Percentiles rank a stretch among this genome's conserved stretches.
phyloP scores from a whole-genome alignment of 768 basidiomycete species.

The Podaxis pistillaris region DNA sequence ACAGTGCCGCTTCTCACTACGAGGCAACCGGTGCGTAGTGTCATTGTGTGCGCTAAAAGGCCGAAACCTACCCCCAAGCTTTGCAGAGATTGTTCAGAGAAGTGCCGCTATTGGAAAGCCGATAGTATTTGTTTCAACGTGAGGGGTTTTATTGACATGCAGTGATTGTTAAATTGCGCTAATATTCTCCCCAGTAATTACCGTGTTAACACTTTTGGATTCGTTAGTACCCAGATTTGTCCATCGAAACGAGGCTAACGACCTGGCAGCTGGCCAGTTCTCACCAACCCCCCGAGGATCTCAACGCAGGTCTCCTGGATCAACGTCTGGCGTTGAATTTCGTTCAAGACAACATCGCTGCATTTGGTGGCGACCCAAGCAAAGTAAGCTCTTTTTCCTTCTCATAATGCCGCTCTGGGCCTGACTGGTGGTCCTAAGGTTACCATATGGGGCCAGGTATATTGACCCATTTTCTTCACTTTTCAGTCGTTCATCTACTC shows the following conservation, averaged over 20 bases:
- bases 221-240: constrained; percentile 30
- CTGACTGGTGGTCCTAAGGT: constrained; percentile 30
- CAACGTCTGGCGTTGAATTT: constrained; percentile 55
- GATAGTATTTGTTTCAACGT: constrained; percentile 58
- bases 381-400: constrained; percentile 23
- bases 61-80: not conserved
- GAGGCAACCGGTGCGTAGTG: constrained; percentile 47
- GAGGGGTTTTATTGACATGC: constrained; percentile 10
- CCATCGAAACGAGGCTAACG: not conserved
- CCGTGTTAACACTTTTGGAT: constrained; percentile 57
- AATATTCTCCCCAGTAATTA: constrained; percentile 41
- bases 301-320: constrained; percentile 18
- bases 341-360: constrained; percentile 61
- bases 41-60: not conserved
- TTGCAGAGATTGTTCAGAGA: constrained; percentile 45
- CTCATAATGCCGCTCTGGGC: not conserved
- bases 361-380: constrained; percentile 64
- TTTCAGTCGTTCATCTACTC: not conserved
- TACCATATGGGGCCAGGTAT: constrained; percentile 56
- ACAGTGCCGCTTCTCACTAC: constrained; percentile 42
- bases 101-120: constrained; percentile 48
- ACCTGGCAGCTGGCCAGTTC: constrained; percentile 44
- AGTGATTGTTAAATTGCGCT: not conserved
- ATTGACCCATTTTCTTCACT: not conserved
- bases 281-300: constrained; percentile 41